These are phyloP conservation scores for Mycena filopes DNA, from an alignment of 768 basidiomycete species.

Conservation along the genomic window DNA sequence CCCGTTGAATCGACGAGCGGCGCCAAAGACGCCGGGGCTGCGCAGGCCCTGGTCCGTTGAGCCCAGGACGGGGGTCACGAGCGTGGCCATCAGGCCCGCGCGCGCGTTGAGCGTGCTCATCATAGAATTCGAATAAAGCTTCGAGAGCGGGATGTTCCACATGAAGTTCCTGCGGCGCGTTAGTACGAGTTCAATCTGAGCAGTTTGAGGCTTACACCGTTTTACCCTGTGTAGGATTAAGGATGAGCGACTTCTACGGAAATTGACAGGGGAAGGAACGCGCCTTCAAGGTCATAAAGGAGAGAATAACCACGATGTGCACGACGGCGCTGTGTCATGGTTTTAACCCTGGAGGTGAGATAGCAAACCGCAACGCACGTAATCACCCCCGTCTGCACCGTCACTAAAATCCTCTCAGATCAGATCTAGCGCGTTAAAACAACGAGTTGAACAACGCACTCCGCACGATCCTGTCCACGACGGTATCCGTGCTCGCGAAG, in stretches of 20 bases:
- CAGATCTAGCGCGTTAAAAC: background rate
- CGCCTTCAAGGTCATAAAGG: slow-evolving; percentile 7
- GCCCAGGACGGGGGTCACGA: too few relatives aligned
- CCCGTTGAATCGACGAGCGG: too few relatives aligned
- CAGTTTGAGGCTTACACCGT: background rate
- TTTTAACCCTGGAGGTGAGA: too few relatives aligned
- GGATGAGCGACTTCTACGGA: background rate
- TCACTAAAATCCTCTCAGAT: background rate
- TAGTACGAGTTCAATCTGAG: background rate
- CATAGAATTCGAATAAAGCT: slow-evolving; percentile 16
- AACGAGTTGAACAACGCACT: background rate
- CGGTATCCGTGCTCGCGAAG: background rate
- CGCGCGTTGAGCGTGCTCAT: slow-evolving; percentile 19
- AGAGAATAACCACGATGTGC: slow-evolving; percentile 10
- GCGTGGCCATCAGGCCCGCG: background rate
- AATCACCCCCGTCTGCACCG: slow-evolving; percentile 17
- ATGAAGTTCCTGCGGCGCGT: slow-evolving; percentile 4
- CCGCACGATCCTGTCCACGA: slow-evolving; percentile 15
- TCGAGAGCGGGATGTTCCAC: slow-evolving; percentile 18
- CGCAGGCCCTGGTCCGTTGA: background rate
- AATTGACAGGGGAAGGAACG: background rate
- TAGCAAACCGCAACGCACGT: background rate
- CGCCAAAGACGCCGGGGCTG: background rate
- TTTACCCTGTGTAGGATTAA: slow-evolving; percentile 5
- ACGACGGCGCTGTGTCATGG: slow-evolving; percentile 7